A percentile compares a stretch with the other conserved stretches of the same genome.
These are phyloP conservation scores for Candida xiaguanensis DNA, from an alignment of 805 yeast genomes.

Conservation along the genomic window DNA sequence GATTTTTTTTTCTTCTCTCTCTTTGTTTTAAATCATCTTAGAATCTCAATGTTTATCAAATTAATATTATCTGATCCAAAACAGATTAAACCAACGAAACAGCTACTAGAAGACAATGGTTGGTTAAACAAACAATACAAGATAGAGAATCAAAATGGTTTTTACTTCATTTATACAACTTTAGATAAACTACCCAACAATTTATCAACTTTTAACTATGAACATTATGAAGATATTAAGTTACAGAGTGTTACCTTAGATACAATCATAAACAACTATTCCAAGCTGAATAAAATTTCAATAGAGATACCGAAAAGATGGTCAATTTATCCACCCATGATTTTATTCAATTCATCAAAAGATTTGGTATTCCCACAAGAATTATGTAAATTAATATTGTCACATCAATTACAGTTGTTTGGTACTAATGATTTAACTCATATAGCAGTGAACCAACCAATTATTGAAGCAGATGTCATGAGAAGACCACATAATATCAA, in stretches of 20 bases:
- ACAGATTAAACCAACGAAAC: constrained; percentile 18
- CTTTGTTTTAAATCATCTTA: not conserved
- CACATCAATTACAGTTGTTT: constrained; percentile 9
- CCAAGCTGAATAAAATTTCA: not conserved
- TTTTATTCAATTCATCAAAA: constrained; percentile 45
- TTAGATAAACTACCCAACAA: constrained; percentile 7
- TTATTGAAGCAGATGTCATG: constrained; percentile 49
- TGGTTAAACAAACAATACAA: constrained; percentile 16
- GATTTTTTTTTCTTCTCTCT: not conserved
- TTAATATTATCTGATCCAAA: constrained; percentile 10
- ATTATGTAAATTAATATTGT: constrained; percentile 9
- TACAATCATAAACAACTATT: constrained; percentile 1
- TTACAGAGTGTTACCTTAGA: constrained; percentile 1
- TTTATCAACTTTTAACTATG: constrained; percentile 1
- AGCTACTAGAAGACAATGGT: constrained; percentile 13
- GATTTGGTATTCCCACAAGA: not conserved
- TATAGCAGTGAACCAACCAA: constrained; percentile 70
- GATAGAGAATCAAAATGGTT: constrained; percentile 12
- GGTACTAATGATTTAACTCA: constrained; percentile 41
- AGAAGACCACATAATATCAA: constrained; percentile 61
- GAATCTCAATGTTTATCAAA: constrained; percentile 8
- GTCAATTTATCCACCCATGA: constrained; percentile 64
- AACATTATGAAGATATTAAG: not conserved
- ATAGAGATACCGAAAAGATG: constrained; percentile 47
- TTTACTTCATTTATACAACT: constrained; percentile 14